Evolutionary conservation across 2,329 filamentous ascomycete species (phyloP), one percentile per base, ranked within the genome.

Genomic region (Exophiala alcalophila): DNA sequence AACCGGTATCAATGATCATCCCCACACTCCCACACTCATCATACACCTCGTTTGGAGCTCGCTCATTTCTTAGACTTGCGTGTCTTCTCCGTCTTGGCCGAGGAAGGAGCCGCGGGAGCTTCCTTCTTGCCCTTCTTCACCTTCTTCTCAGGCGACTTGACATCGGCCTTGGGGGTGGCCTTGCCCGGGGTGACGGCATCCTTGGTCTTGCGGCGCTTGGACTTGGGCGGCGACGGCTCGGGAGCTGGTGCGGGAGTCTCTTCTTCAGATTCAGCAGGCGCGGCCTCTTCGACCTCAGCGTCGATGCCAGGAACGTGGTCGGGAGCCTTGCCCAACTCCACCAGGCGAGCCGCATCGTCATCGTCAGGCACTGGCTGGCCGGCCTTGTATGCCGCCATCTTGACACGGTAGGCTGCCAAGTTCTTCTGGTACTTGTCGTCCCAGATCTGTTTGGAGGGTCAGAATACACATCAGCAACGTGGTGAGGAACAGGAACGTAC

Each of bases 361-460:
- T 73, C 71, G 23, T 65, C 60, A 12, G 61, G 63, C 38, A 69
- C 61, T 10, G 65, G 65, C 30, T 63, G 64, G n/a, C 66, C 68
- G 37, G 72, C 72, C 57, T 78, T 74, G 67, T 82, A 83, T 3
- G 67, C 69, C 36, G 68, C 67, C 59, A 77, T 68, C 38, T 76
- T 71, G 41, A 71, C 65, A 53, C 77, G 73, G 65, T 79, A 82
- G 29, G 70, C 63, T 34, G 74, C 72, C 52, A 80, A 68, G 47
- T 77, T 77, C 48, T 68, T 64, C 49, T 72, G 68, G 61, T 83
- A 83, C n/a, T 74, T 68, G 19, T 72, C 67, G 54, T 75, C 73
- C 69, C 76, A 80, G 39, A 68, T 50, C 73, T 77, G 45, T 6
- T 7, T 5, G 24, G 10, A 44, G 4, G 16, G 41, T 56, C 30